Percentiles rank a stretch among this genome's conserved stretches.
Evolutionary conservation across 306 rosid genomes (phyloP).

Genomic region (Quillaja saponaria): DNA sequence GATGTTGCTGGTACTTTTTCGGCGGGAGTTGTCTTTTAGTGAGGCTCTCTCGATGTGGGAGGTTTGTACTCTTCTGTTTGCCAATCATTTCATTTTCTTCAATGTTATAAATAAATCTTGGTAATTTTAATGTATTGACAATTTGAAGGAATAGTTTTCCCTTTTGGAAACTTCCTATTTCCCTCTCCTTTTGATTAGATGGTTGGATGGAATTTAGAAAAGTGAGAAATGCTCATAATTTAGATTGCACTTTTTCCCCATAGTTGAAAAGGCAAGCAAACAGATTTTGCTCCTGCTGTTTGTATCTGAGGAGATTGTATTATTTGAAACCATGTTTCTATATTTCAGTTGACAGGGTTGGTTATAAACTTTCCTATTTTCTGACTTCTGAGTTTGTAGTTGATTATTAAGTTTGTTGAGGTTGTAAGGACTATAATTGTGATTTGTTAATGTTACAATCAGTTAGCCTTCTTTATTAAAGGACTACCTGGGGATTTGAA

Average conservation of each 20-base stretch:
- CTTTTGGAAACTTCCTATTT: neutral
- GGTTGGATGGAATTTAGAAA: neutral
- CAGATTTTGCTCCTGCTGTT: conserved; percentile 9
- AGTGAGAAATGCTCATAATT: conserved; percentile 20
- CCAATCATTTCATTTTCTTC: conserved; percentile 6
- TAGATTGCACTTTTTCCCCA: conserved; percentile 8
- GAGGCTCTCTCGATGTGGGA: conserved; percentile 99
- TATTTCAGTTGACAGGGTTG: conserved; percentile 14
- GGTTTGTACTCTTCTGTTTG: conserved; percentile 51
- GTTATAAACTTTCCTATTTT: conserved; percentile 15
- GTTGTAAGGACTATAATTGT: conserved; percentile 2
- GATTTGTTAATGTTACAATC: conserved; percentile 17
- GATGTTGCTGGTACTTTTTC: conserved; percentile 93
- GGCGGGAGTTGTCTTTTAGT: conserved; percentile 81
- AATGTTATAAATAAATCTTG: neutral
- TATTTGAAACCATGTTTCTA: neutral
- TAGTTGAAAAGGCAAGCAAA: conserved; percentile 13
- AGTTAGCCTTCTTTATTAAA: conserved; percentile 4
- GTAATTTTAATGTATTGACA: neutral
- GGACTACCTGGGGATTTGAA: conserved; percentile 3
- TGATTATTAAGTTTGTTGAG: conserved; percentile 22
- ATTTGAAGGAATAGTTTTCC: conserved; percentile 16
- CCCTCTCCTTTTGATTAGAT: conserved; percentile 8
- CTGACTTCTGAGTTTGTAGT: neutral
- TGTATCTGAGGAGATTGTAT: conserved; percentile 23